phyloP scores from a whole-genome alignment of 2,329 filamentous ascomycete species.

The Pseudogymnoascus sp. region DNA sequence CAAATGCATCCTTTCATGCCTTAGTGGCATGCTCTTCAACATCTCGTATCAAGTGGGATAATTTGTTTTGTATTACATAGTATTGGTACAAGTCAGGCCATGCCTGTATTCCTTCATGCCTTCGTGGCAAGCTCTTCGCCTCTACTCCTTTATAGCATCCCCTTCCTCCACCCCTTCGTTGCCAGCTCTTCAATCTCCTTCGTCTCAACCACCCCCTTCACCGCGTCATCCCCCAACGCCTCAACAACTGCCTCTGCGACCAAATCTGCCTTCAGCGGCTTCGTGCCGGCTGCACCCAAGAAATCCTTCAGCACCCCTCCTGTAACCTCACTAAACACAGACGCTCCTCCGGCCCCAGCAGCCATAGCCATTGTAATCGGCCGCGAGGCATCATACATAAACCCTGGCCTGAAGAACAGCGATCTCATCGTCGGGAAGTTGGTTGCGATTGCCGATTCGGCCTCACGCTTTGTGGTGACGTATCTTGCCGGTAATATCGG shows the following conservation, averaged over 20 bases:
- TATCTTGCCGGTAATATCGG: slow-evolving; percentile 80
- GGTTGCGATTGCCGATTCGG: slow-evolving; percentile 66
- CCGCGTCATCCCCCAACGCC: slow-evolving; percentile 64
- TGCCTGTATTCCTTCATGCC: too few relatives aligned
- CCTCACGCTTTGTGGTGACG: slow-evolving; percentile 84
- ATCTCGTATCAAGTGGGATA: too few relatives aligned
- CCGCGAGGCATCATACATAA: slow-evolving; percentile 81
- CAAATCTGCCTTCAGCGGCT: slow-evolving; percentile 78
- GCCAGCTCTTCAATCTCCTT: slow-evolving; percentile 75
- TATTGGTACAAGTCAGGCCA: not conserved
- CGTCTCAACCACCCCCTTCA: slow-evolving; percentile 70
- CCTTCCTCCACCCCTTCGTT: slow-evolving; percentile 76
- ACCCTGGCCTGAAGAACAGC: slow-evolving; percentile 76
- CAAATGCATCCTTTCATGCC: too few relatives aligned
- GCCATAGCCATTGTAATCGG: slow-evolving; percentile 80
- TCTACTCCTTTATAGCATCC: slow-evolving; percentile 60
- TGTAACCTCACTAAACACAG: slow-evolving; percentile 67
- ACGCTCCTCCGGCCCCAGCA: slow-evolving; percentile 64
- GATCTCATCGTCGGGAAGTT: slow-evolving; percentile 68
- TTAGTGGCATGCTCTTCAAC: slow-evolving; percentile 13
- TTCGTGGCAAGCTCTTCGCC: not conserved
- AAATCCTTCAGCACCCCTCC: slow-evolving; percentile 68
- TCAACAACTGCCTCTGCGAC: slow-evolving; percentile 89
- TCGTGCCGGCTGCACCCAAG: slow-evolving; percentile 74
- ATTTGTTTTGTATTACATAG: not conserved